Base-by-base conservation (phyloP, 257 asterid species). In the Gentiana macrophylla region DNA sequence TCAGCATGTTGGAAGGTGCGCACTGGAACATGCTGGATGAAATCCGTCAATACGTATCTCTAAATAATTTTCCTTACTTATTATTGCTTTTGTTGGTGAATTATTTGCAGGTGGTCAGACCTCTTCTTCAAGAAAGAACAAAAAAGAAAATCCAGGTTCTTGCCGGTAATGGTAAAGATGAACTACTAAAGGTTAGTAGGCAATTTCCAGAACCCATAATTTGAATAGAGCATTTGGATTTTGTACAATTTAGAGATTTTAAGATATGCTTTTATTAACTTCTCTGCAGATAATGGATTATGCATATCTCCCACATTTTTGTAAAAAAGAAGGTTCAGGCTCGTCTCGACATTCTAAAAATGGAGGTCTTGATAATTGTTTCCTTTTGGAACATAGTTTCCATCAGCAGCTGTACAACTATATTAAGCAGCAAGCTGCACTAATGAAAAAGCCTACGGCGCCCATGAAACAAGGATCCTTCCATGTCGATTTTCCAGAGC, bases 1-100 rank as follows among this genome's bases (percentile, higher is more conserved):
- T 84, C 97, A 45, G 90, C 96, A 32, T 90, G 97, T 74, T 90
- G 97, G 96, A 90, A 86, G 96, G 96, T 89, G 63, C 62, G 61
- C 56, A 60, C 45, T 44, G n/a, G 4, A 59, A 48, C 32, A 32
- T 24, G 41, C 8, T 49, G n/a, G 3, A 15, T 41, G 34, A 32
- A 44, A 45, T 41, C 34, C 32, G n/a, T 57, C 32, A 51, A 41
- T 41, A 9, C 51, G 46, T 57, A 10, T 2, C 9, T 2, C 36
- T 8, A 7, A 7, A 32, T 44, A 3, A 5, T 12, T 36, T 33
- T 44, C 13, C 38, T 24, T 32, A 4, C 8, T 49, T 24, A 24
- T 24, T 0, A 6, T 49, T 52, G 52, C 15, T 51, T 44, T 11
- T 37, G 34, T 12, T 52, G 24, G 60, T 37, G 37, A 37, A 4